Evolutionary conservation across 2,329 filamentous ascomycete species (phyloP), one percentile per base, ranked within the genome.

Genomic region (Xylaria sp.): DNA sequence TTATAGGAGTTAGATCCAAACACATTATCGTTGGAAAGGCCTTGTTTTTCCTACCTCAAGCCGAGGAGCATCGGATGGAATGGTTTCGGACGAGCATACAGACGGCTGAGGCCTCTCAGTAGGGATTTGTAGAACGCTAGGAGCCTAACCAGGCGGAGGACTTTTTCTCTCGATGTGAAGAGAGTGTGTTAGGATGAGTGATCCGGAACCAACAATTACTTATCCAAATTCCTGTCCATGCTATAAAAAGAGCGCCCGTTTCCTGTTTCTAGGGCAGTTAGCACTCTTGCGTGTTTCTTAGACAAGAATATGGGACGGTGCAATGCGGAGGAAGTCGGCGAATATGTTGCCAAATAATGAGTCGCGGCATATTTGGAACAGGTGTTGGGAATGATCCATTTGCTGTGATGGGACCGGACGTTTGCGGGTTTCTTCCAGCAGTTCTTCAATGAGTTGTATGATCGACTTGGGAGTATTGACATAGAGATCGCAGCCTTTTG

Each of bases 311-410:
- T 79, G 0, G 86, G 85, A 48, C 79, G 78, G 73, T 87, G 87
- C 31, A 87, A 74, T 2, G 80, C 76, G 1, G 78, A 77, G 5
- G 82, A 80, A 18, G 77, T 8, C 78, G 76, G 72, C 84, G 83
- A 44, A 87, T 71, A 59, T 82, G 81, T 44, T 83, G 3, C 78
- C 86, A 86, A 1, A 85, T 87, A 61, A 88, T 76, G n/a, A 87
- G 73, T 66, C 83, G 78, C 0, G 86, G 85, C 34, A 86, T 78
- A 23, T 81, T 80, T 0, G 82, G 81, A 0, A 80, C 81, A 0
- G 55, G 20, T 1, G 68, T 61, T 63, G 69, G 15, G 59, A 78
- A 39, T 1, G 69, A 13, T 18, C 31, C 66, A 63, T 70, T 28
- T 56, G 78, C 73, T 0, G 81, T 76, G 12, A 86, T 71, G n/a